Base-by-base conservation (phyloP, 2,329 filamentous ascomycete genomes). In the Penicillium sp. region DNA sequence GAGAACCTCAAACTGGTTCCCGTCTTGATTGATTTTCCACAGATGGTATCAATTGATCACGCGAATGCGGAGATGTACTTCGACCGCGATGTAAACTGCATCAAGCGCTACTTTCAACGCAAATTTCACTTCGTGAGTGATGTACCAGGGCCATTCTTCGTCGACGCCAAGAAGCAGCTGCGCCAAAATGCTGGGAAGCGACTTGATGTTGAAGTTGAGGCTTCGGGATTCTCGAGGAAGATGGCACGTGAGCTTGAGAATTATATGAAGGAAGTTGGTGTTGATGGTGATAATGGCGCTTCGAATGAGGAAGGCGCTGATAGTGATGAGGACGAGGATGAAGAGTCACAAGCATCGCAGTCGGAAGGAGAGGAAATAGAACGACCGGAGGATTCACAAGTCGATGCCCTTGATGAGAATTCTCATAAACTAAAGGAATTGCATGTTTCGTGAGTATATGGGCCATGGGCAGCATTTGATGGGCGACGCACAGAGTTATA, bases 41-140 rank as follows among this genome's bases (percentile, higher is more conserved):
- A 99, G 75, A 98, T 97, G 90, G 88, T 99, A 2, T 98, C 94
- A 1, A 92, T 97, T 75, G 92, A 97, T 69, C 95, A 99, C 74
- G 79, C 84, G 41, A 97, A 99, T 72, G 96, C 95, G 19, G 91
- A 97, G 74, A 96, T 93, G 86, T 98, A 99, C 79, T 99, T 99
- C 76, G 91, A 98, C 75, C 89, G 95, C 66, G 95, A 99, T 71
- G 93, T 99, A 15, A 88, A 91, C 66, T 99, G 96, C 78, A 90
- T 99, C 71, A 98, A 97, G 80, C 88, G 91, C 35, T 99, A 96
- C 77, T 99, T 99, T 74, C 85, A 91, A 73, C 85, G 93, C 23
- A 88, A 92, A 31, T 99, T 97, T 77, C 89, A 92, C 68, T 99
- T 98, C 74, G 88, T 88, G 3, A 90, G 89, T 74, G 90, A 93